Evolutionary conservation across 495 filamentous ascomycete species (phyloP).

Genomic region (Aspergillus olivimuriae): DNA sequence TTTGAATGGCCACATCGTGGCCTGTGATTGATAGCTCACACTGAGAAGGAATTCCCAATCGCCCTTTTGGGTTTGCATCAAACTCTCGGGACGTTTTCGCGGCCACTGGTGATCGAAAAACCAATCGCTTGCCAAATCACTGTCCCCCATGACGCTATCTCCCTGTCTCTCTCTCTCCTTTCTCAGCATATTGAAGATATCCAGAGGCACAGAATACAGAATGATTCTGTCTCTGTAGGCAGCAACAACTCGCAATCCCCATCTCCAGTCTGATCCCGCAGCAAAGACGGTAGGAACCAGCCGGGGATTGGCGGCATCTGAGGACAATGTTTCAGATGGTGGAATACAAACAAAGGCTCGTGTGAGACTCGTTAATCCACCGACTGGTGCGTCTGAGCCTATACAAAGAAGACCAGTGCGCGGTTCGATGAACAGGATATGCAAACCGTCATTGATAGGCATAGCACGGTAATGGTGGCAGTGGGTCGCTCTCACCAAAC

Average conservation of each 20-base stretch:
- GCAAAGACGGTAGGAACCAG: slow-evolving; percentile 46
- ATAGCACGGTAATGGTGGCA: slow-evolving; percentile 63
- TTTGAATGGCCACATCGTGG: slow-evolving; percentile 38
- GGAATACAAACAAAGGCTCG: slow-evolving; percentile 36
- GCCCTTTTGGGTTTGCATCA: slow-evolving; percentile 31
- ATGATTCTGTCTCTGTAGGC: slow-evolving; percentile 49
- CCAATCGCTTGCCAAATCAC: slow-evolving; percentile 29
- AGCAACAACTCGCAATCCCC: slow-evolving; percentile 58
- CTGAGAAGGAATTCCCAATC: slow-evolving; percentile 37
- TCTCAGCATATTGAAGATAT: slow-evolving; percentile 46
- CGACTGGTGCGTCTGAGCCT: slow-evolving; percentile 59
- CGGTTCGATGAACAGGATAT: slow-evolving; percentile 67
- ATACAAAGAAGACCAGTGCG: slow-evolving; percentile 53
- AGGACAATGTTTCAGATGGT: slow-evolving; percentile 24
- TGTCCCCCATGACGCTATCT: slow-evolving; percentile 31
- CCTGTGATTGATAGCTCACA: slow-evolving; percentile 27
- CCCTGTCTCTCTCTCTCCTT: slow-evolving; percentile 31
- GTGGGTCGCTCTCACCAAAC: slow-evolving; percentile 33
- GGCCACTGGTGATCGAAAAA: slow-evolving; percentile 25
- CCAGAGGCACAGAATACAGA: slow-evolving; percentile 58
- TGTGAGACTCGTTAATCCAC: slow-evolving; percentile 43
- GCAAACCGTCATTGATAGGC: slow-evolving; percentile 62
- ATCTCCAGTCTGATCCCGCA: slow-evolving; percentile 51
- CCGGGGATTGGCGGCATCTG: slow-evolving; percentile 34
- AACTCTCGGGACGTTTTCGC: slow-evolving; percentile 24